Evolutionary conservation across 2,329 filamentous ascomycete genomes (phyloP).

Genomic region (Calonectria naviculata): DNA sequence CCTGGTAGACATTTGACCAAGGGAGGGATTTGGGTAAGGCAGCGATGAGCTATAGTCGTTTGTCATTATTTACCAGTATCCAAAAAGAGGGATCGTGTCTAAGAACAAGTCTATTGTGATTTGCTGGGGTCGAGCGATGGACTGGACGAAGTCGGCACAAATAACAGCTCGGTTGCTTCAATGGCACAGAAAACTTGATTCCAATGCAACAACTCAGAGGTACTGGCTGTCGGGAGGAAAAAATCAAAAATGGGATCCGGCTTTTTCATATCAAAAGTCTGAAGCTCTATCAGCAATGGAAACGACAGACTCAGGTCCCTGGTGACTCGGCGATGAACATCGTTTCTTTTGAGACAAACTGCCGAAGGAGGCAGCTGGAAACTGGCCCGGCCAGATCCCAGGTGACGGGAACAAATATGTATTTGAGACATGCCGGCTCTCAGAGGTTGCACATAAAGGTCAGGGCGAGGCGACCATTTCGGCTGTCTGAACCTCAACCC

Average conservation of each 20-base stretch:
- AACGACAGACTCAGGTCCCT: slow-evolving; percentile 2
- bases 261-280: slow-evolving; percentile 30
- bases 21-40: slow-evolving; percentile 46
- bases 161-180: neutral
- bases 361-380: slow-evolving; percentile 28
- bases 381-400: slow-evolving; percentile 28
- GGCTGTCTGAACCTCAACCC: slow-evolving; percentile 36
- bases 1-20: slow-evolving; percentile 43
- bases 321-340: slow-evolving; percentile 26
- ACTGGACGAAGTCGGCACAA: neutral
- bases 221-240: neutral
- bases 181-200: neutral
- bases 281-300: slow-evolving; percentile 9
- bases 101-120: no score
- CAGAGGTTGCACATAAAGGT: slow-evolving; percentile 38
- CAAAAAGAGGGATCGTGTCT: neutral
- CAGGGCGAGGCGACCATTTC: slow-evolving; percentile 28
- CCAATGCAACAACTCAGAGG: no score
- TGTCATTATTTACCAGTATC: slow-evolving; percentile 33
- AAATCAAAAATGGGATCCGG: neutral
- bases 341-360: slow-evolving; percentile 40
- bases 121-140: no score
- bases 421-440: slow-evolving; percentile 43
- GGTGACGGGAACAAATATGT: slow-evolving; percentile 41
- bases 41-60: slow-evolving; percentile 44